phyloP scores from a whole-genome alignment of 176 grass and related monocot genomes.

The Eragrostis nindensis region DNA sequence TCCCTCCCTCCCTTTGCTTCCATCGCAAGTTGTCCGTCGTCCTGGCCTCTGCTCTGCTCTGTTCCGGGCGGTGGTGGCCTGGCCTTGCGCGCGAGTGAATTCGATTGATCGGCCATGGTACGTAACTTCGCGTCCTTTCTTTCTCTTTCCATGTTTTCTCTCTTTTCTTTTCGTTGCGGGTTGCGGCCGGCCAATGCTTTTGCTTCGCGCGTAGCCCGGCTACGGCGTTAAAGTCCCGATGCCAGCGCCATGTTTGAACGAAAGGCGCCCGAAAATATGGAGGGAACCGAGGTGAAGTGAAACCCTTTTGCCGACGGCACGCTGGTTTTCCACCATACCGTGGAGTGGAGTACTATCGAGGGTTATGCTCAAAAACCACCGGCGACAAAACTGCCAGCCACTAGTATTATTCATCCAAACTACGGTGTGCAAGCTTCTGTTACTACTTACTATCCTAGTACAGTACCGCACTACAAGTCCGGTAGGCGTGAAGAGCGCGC shows the following conservation, averaged over 20 bases:
- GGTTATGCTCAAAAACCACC: neutral
- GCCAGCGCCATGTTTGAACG: neutral
- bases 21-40: conserved; percentile 45
- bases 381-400: neutral
- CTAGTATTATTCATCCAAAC: too few relatives aligned
- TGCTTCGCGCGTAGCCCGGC: neutral
- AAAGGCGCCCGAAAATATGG: conserved; percentile 33
- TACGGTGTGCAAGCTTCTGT: neutral
- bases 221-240: neutral
- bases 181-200: neutral
- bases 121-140: too few relatives aligned
- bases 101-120: neutral
- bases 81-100: conserved; percentile 24
- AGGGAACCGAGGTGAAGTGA: neutral
- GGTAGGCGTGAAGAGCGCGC: too few relatives aligned
- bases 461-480: too few relatives aligned
- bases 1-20: conserved; percentile 63
- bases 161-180: neutral
- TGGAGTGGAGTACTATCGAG: too few relatives aligned
- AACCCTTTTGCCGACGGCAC: neutral
- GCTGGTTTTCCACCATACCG: neutral
- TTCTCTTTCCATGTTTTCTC: neutral
- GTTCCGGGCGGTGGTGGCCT: too few relatives aligned
- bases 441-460: too few relatives aligned
- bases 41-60: neutral